Base-by-base conservation (phyloP, 495 filamentous ascomycete genomes). In the Pyrenula aspistea region DNA sequence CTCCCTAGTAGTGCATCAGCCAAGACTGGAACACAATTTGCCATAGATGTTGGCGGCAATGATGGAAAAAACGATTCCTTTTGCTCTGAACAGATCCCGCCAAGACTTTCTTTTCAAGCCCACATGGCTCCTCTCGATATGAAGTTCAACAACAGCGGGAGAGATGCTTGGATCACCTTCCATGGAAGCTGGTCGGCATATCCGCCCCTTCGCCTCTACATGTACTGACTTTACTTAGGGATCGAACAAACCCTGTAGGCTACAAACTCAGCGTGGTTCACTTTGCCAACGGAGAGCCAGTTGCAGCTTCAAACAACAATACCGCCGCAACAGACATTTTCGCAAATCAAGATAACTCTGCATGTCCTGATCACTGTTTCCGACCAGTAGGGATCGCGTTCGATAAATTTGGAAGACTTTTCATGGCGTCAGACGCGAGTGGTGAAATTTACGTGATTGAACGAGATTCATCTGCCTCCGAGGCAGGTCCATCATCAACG, bases 111-210 rank as follows among this genome's bases (percentile, higher is more conserved):
- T 2, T 85, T 87, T 60, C 63, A 72, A 23, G 80, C 83, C 0
- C 83, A 87, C 58, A 76, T 69, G 51, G 83, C 83, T 0, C 83
- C 83, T 0, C 65, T 85, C 2, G 82, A 84, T 57, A 77, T 84
- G 57, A 79, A 76, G 49, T 85, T 85, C 57, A 63, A 73, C 10
- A 63, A 64, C 51, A 60, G 49, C 36, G 77, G 70, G 1, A 60
- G 53, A 2, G 62, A 65, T 47, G 77, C 73, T 4, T 83, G 68
- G 63, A 61, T 83, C 12, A 64, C 71, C 0, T 83, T 83, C 55
- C 78, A 80, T 51, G 81, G 80, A 0, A 75, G 72, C 61, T 82
- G 80, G 83, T 66, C 56, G 12, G 55, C 52, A 12, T 49, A 3
- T 10, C 57, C 23, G 15, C 24, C 2, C 2, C 36, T 50, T 23